Conservation (phyloP, 2,329 filamentous ascomycete species). For the Ascochyta clinopodiicola region DNA sequence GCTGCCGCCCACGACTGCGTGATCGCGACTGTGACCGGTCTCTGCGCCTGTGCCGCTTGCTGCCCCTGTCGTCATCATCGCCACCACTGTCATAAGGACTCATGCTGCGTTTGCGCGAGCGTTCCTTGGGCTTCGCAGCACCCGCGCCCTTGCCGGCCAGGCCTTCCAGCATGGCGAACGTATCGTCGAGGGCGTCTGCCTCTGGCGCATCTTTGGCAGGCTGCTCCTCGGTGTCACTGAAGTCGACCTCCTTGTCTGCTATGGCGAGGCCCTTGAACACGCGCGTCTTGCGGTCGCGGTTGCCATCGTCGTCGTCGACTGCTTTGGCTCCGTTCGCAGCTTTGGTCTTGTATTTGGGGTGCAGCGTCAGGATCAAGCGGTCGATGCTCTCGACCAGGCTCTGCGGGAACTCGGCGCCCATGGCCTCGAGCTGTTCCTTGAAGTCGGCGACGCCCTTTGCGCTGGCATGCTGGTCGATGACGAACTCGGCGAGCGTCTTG, state of each 20-base stretch:
- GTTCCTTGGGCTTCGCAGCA: constrained; percentile 50
- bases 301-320: constrained; percentile 58
- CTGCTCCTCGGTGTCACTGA: constrained; percentile 57
- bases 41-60: constrained; percentile 52
- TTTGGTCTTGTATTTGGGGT: constrained; percentile 81
- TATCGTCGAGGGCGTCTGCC: constrained; percentile 84
- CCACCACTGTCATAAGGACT: constrained; percentile 59
- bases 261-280: constrained; percentile 91
- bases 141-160: constrained; percentile 63
- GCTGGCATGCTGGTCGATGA: constrained; percentile 87
- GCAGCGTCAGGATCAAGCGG: constrained; percentile 84
- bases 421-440: constrained; percentile 73
- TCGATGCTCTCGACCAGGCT: constrained; percentile 92
- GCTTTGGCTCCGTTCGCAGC: constrained; percentile 42
- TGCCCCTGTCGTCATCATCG: constrained; percentile 51
- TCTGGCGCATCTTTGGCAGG: constrained; percentile 49
- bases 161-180: constrained; percentile 87
- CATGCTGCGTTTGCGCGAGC: constrained; percentile 64
- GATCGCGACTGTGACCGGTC: constrained; percentile 63
- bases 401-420: constrained; percentile 82
- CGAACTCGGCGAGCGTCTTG: constrained; percentile 94
- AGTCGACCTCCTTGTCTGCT: constrained; percentile 73
- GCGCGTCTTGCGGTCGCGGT: constrained; percentile 74
- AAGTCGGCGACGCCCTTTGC: constrained; percentile 75
- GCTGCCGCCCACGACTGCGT: constrained; percentile 53